Conservation (phyloP, 192 early-diverging fungal genomes). For the Mortierella claussenii region DNA sequence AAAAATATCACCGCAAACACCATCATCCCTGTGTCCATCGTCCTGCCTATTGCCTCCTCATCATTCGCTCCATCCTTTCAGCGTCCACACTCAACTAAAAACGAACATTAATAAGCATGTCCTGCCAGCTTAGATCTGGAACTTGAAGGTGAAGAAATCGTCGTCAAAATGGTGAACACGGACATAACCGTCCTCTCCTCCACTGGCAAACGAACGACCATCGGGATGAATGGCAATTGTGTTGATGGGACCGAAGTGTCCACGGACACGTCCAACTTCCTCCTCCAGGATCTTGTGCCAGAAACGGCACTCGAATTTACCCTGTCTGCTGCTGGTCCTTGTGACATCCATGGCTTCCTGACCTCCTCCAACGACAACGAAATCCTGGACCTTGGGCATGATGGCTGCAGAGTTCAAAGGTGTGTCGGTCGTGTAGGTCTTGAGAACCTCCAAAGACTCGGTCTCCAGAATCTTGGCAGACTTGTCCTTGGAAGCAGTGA, state of each 20-base stretch:
- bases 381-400: conserved; percentile 84
- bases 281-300: conserved; percentile 97
- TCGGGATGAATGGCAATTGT: conserved; percentile 97
- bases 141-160: conserved; percentile 96
- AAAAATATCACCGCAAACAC: no score
- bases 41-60: no score
- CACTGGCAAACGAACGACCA: conserved; percentile 92
- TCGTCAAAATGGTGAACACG: conserved; percentile 96
- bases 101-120: conserved; percentile 2
- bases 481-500: conserved; percentile 96
- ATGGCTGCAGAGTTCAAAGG: conserved; percentile 93
- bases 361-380: conserved; percentile 94
- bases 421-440: conserved; percentile 87
- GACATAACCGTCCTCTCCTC: conserved; percentile 98
- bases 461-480: conserved; percentile 89
- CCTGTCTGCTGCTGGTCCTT: conserved; percentile 85
- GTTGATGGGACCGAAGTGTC: conserved; percentile 99
- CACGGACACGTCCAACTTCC: conserved; percentile 96
- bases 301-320: conserved; percentile 98
- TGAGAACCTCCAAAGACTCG: conserved; percentile 83
- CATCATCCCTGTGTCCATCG: no score
- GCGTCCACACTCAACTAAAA: no score
- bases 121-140: conserved; percentile 59
- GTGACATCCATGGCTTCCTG: conserved; percentile 99
- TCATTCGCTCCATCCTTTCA: no score